Evolutionary conservation across 2,329 filamentous ascomycete species (phyloP), one percentile per base, ranked within the genome.

Genomic region (Monilinia aucupariae): DNA sequence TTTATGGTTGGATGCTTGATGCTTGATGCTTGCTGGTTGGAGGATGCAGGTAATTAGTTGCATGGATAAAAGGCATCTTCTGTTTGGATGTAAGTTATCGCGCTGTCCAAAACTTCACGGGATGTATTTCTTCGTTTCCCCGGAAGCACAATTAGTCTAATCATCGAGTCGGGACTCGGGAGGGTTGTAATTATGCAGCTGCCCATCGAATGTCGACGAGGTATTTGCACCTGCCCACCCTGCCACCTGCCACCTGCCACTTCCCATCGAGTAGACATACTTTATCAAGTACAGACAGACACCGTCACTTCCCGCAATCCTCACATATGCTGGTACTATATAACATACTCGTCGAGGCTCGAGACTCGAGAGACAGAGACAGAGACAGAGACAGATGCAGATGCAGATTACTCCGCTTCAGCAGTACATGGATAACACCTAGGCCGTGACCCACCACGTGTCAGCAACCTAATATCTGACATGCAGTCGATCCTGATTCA

Each of bases 401-500:
- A 52, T 30, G 34, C 9, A 60, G 34, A 17, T 60, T 20, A 32
- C 27, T 39, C 34, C 32, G 30, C 25, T 54, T 6, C 49, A 53
- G 22, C n/a, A 45, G 20, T 52, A 39, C 58, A 51, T 39, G 32
- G 39, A 25, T 32, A 8, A 41, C 27, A 32, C 43, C 48, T 60
- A 60, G 58, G 37, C 49, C 25, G 25, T 45, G 49, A 30, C 49
- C 30, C 34, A 61, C 59, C 59, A 61, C 59, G 59, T 61, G 59
- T 61, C 59, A 61, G 39, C 30, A 61, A 56, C 12, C 54, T 56
- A 61, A 54, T 34, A 55, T 54, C 59, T 61, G 50, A 61, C 59
- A 61, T 61, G 59, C 59, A 61, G 59, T 41, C 20, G 50, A 61
- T 61, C 59, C 59, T 61, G 59, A 61, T 54, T 61, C 59, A 55